Evolutionary conservation across 78 protist genomes (phyloP).

Genomic region (Salpingoeca rosetta): DNA sequence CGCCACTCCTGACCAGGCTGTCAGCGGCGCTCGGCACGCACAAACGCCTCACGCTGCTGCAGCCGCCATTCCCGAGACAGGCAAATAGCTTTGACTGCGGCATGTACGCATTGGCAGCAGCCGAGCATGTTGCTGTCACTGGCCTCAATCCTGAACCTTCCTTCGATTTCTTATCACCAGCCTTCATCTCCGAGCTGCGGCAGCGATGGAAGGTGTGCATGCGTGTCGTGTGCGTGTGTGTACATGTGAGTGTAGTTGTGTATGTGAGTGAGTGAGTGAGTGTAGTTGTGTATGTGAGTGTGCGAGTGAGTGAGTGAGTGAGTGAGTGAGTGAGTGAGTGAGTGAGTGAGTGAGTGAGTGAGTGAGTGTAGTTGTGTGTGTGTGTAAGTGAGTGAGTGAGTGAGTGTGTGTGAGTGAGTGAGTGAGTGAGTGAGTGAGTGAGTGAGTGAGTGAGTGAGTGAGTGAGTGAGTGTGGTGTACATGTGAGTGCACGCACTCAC

Average conservation of each 20-base stretch:
- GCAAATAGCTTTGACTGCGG: too few relatives aligned
- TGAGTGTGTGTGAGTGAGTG: background rate
- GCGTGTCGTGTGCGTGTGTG: background rate
- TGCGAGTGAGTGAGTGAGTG: background rate
- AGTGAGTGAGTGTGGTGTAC: background rate
- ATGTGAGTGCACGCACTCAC: background rate
- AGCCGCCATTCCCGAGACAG: too few relatives aligned
- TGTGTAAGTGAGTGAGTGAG: background rate
- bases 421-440: background rate
- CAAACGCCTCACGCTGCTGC: too few relatives aligned
- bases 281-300: background rate
- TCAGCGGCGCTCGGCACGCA: too few relatives aligned
- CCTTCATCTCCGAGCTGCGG: too few relatives aligned
- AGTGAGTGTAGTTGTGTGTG: background rate
- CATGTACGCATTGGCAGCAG: too few relatives aligned
- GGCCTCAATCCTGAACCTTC: too few relatives aligned
- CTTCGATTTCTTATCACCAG: too few relatives aligned
- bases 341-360: background rate
- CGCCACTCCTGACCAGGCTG: too few relatives aligned
- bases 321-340: background rate
- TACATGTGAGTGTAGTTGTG: background rate
- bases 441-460: background rate
- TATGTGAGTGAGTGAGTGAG: background rate
- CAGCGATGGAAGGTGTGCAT: background rate
- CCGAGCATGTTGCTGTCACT: too few relatives aligned